Evolutionary conservation across 208 protist species (phyloP).

Genomic region (Wallacemonas collosoma): DNA sequence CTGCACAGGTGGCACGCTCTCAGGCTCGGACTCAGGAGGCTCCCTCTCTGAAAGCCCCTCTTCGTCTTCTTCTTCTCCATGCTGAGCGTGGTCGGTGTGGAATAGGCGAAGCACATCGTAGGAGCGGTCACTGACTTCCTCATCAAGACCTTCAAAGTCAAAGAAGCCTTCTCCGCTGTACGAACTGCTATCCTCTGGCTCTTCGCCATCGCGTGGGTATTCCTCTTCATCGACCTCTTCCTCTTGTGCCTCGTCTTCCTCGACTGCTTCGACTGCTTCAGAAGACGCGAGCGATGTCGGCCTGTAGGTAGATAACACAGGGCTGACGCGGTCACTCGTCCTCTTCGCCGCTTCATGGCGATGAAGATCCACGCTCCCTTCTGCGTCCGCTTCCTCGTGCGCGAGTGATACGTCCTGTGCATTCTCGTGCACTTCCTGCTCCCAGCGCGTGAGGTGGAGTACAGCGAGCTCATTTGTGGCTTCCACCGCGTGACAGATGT

Average conservation of each 20-base stretch:
- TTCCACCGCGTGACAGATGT: constrained; percentile 54
- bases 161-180: constrained; percentile 7
- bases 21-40: neutral
- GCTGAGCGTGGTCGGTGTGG: neutral
- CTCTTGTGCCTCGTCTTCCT: neutral
- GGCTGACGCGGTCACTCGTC: too few species aligned
- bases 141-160: neutral
- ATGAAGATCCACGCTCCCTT: neutral
- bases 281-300: neutral
- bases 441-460: constrained; percentile 30
- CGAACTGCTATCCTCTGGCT: neutral
- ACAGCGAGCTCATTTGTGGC: constrained; percentile 47
- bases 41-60: neutral
- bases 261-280: neutral
- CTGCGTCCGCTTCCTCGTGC: neutral
- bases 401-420: neutral
- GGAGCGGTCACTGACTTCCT: neutral
- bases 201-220: neutral
- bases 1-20: too few species aligned
- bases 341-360: too few species aligned
- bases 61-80: constrained; percentile 1
- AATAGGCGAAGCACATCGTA: neutral
- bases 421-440: neutral
- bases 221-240: constrained; percentile 6
- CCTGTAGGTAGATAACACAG: too few species aligned